Percentiles rank a stretch among this genome's conserved stretches.
phyloP scores from a whole-genome alignment of 768 basidiomycete genomes.

The Russula earlei region DNA sequence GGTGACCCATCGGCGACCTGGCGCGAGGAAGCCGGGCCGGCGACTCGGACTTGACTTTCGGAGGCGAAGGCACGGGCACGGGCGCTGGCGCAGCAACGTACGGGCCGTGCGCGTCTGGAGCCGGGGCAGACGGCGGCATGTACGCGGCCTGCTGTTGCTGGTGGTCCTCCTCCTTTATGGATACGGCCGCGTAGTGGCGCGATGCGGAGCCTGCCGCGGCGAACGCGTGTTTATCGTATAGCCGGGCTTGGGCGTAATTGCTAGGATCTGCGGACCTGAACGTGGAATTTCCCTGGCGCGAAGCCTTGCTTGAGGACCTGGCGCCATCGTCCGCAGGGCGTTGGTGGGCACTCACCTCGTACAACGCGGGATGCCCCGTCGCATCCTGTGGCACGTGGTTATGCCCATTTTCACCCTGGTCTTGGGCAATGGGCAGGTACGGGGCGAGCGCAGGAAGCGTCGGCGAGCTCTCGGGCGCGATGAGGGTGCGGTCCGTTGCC shows the following conservation, averaged over 20 bases:
- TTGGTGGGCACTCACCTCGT: conserved; percentile 16
- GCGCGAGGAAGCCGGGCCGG: not conserved
- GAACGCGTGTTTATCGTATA: not conserved
- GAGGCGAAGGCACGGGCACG: not conserved
- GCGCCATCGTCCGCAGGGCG: conserved; percentile 1
- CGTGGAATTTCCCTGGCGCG: not conserved
- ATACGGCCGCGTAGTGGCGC: not conserved
- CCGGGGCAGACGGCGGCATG: not conserved
- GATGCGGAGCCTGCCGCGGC: not conserved
- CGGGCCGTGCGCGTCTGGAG: not conserved
- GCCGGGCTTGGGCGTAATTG: not conserved
- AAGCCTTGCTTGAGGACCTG: not conserved
- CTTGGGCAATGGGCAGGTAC: conserved; percentile 2
- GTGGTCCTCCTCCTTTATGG: not conserved
- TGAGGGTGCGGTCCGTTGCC: not conserved
- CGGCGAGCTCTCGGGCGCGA: not conserved
- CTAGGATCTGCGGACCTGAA: not conserved
- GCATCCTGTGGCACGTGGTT: not conserved
- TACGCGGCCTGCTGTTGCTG: not conserved
- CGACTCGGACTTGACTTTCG: not conserved
- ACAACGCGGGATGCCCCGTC: not conserved
- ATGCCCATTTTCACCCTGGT: conserved; percentile 19
- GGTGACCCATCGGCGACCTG: conserved; percentile 17
- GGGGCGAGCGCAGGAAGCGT: not conserved
- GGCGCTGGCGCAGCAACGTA: not conserved